A percentile compares a stretch with the other conserved stretches of the same genome.
Conservation (phyloP, 2,329 filamentous ascomycete genomes). For the Alternaria incomplexa region DNA sequence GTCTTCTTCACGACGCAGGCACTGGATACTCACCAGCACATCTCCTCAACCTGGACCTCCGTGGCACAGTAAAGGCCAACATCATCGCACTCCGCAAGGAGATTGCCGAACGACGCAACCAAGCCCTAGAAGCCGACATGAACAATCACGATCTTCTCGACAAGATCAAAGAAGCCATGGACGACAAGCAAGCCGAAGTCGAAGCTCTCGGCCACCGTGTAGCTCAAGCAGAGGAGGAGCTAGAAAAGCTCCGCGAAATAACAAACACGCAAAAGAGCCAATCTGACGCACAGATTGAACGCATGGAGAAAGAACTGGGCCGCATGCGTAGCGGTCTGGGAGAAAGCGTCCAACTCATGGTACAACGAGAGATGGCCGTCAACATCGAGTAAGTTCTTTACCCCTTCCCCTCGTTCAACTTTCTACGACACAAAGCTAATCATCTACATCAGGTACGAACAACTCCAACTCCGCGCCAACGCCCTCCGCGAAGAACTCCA, state of each 20-base stretch:
- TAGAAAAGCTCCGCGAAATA: slow-evolving; percentile 88
- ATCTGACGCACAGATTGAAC: slow-evolving; percentile 93
- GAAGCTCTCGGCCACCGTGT: slow-evolving; percentile 89
- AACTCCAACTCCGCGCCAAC: slow-evolving; percentile 83
- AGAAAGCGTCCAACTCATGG: slow-evolving; percentile 88
- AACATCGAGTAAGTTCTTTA: slow-evolving; percentile 79
- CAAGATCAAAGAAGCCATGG: slow-evolving; percentile 93
- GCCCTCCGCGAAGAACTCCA: slow-evolving; percentile 95
- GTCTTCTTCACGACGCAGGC: slow-evolving; percentile 79
- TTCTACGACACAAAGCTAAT: slow-evolving; percentile 5
- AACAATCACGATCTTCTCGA: slow-evolving; percentile 93
- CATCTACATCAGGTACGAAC: slow-evolving; percentile 74
- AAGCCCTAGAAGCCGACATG: slow-evolving; percentile 87
- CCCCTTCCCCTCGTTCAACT: not conserved
- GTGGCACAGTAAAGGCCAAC: slow-evolving; percentile 78
- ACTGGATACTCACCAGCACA: slow-evolving; percentile 91
- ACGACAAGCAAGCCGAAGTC: slow-evolving; percentile 92
- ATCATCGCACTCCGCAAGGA: slow-evolving; percentile 84
- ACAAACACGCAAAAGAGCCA: slow-evolving; percentile 86
- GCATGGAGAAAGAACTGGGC: slow-evolving; percentile 97
- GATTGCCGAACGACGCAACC: slow-evolving; percentile 84
- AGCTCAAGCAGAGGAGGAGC: slow-evolving; percentile 87
- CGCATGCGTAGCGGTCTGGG: slow-evolving; percentile 85
- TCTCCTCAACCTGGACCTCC: slow-evolving; percentile 86
- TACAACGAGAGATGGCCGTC: slow-evolving; percentile 94